Conservation (phyloP, 2,329 filamentous ascomycete genomes). For the Graphilbum sp. region DNA sequence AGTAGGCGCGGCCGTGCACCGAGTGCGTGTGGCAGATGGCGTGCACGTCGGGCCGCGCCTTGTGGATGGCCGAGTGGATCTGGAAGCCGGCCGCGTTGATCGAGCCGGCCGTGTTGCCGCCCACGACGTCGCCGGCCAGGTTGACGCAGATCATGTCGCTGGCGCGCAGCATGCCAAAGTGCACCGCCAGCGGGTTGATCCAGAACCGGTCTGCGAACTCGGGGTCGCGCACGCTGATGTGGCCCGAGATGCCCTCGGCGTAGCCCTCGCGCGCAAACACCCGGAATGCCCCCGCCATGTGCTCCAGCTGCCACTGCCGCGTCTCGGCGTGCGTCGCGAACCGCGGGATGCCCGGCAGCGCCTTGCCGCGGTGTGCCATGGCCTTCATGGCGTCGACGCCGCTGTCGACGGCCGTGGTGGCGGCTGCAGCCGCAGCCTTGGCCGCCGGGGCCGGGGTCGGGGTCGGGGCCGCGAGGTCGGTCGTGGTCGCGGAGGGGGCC, state of each 20-base stretch:
- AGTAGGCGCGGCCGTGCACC: conserved; percentile 38
- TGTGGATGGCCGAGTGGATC: conserved; percentile 41
- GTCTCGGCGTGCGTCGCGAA: conserved; percentile 6
- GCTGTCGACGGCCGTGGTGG: neutral
- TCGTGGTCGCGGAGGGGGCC: neutral
- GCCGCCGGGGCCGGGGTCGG: neutral
- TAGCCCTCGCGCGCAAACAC: conserved; percentile 43
- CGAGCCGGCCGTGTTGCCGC: conserved; percentile 26
- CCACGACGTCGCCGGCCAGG: conserved; percentile 34
- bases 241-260: conserved; percentile 44
- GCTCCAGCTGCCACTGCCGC: conserved; percentile 15
- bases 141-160: conserved; percentile 42
- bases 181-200: conserved; percentile 42
- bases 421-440: neutral
- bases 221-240: conserved; percentile 44
- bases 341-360: conserved; percentile 5
- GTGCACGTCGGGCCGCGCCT: conserved; percentile 36
- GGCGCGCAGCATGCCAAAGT: conserved; percentile 40
- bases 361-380: conserved; percentile 6
- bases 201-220: conserved; percentile 38
- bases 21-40: conserved; percentile 43
- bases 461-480: neutral
- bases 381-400: conserved; percentile 1
- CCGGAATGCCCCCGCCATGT: conserved; percentile 42
- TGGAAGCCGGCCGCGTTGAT: conserved; percentile 43